phyloP scores from a whole-genome alignment of 768 basidiomycete species.

The Dentipellis fragilis region DNA sequence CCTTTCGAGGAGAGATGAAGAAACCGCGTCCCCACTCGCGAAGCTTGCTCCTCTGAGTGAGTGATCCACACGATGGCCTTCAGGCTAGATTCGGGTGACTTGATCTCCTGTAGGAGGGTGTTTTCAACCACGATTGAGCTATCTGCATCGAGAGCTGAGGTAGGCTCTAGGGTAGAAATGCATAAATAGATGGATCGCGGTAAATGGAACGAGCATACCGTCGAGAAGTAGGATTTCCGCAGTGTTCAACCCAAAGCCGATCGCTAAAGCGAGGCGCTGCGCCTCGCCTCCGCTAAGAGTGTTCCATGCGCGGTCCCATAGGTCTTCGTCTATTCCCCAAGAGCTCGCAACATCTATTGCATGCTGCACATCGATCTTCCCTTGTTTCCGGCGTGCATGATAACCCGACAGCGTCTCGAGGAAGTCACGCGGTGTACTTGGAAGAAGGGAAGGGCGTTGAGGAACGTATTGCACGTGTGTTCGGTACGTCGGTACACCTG shows the following conservation, averaged over 20 bases:
- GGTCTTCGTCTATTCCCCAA: constrained; percentile 58
- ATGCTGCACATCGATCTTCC: constrained; percentile 12
- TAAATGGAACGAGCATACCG: constrained; percentile 31
- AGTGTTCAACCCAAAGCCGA: constrained; percentile 59
- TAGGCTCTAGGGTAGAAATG: constrained; percentile 54
- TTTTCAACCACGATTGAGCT: constrained; percentile 60
- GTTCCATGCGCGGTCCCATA: constrained; percentile 78
- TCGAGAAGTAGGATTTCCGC: constrained; percentile 76
- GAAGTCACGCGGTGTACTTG: constrained; percentile 72
- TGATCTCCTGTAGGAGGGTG: constrained; percentile 43
- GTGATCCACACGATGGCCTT: constrained; percentile 85
- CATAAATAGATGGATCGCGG: background rate
- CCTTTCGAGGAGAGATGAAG: constrained; percentile 27
- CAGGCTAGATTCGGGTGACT: constrained; percentile 34
- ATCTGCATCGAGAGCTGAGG: constrained; percentile 73
- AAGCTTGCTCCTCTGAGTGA: constrained; percentile 73
- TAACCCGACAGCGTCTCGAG: constrained; percentile 47
- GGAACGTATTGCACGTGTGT: constrained; percentile 80
- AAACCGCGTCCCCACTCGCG: constrained; percentile 64
- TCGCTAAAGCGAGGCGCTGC: constrained; percentile 73
- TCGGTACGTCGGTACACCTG: constrained; percentile 71
- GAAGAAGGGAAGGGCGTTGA: constrained; percentile 79
- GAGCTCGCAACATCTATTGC: constrained; percentile 40
- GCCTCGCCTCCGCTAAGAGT: constrained; percentile 80
- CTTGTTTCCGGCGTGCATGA: constrained; percentile 25